Evolutionary conservation across 2,329 filamentous ascomycete species (phyloP), one percentile per base, ranked within the genome.

Genomic region (Byssothecium circinans): DNA sequence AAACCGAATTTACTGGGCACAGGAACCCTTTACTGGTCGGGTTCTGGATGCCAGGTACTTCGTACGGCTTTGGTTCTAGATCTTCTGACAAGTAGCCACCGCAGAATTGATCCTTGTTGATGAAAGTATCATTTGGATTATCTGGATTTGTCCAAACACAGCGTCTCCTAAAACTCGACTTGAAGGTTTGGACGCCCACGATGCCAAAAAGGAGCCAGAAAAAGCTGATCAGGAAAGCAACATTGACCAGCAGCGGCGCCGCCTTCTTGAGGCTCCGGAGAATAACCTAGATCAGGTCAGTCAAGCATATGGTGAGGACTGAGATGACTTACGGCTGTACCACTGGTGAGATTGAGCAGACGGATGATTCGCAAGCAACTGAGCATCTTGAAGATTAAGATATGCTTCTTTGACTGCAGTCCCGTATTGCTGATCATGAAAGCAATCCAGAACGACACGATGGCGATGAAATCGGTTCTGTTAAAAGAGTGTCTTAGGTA

Each of bases 181-280:
- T 79, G 71, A 99, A 99, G 72, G 89, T 96, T 69, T 99, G 95
- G 18, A 99, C 88, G 5, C 94, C 95, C 49, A 99, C 86, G 53
- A 99, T 96, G 30, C 91, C 94, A 74, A 99, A 99, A 10, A 97
- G 75, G 34, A 99, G 81, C 94, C 94, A 99, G 73, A 99, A 99
- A 74, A 99, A 99, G 12, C 88, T 82, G 57, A 99, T 91, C 18
- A 99, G 78, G 66, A 99, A 96, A 1, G 89, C 91, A 25, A 99
- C 91, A 53, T 96, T 90, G 20, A 96, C 83, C 19, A 99, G 82
- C 29, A 96, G 78, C 2, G 95, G 94, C 0, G 92, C 90, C 1
- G 94, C 91, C 67, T 96, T 95, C 68, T 99, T 99, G 51, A 99
- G 72, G 80, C 92, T 97, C 68, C 90, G 83, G 36, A 99, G 76